Evolutionary conservation across 2,329 filamentous ascomycete species (phyloP).

Genomic region (Neopestalotiopsis rosae): DNA sequence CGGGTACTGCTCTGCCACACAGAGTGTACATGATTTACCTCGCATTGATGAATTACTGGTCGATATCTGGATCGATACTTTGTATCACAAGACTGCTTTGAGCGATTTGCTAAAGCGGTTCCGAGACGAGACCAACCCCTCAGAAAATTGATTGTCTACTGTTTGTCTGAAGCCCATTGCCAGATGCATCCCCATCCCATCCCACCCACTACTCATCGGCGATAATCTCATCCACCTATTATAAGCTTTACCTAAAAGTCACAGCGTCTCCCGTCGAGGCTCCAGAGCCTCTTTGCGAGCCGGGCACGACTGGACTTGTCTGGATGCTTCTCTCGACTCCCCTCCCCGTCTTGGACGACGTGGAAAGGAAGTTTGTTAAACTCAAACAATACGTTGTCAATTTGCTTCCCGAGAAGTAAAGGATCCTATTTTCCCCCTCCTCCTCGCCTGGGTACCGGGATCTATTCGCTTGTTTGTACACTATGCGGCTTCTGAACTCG

Average conservation of each 20-base stretch:
- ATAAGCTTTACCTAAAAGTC: no score
- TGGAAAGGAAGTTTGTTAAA: not conserved
- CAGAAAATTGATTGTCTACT: no score
- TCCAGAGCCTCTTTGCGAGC: not conserved
- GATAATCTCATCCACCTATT: no score
- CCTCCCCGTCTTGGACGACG: not conserved
- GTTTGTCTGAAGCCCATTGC: no score
- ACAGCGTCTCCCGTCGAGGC: no score
- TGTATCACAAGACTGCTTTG: not conserved
- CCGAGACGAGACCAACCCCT: not conserved
- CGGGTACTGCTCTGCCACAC: not conserved
- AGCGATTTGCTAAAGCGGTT: not conserved
- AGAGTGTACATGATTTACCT: not conserved
- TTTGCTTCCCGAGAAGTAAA: not conserved
- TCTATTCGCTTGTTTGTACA: not conserved
- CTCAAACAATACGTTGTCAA: not conserved
- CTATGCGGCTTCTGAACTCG: not conserved
- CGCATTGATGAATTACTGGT: not conserved
- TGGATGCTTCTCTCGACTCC: not conserved
- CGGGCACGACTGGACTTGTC: not conserved
- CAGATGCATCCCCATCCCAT: no score
- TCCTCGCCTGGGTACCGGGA: not conserved
- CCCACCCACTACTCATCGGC: no score
- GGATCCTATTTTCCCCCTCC: not conserved
- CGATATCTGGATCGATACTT: not conserved